Evolutionary conservation across 2,329 filamentous ascomycete genomes (phyloP).

Genomic region (Fusarium hainanense): DNA sequence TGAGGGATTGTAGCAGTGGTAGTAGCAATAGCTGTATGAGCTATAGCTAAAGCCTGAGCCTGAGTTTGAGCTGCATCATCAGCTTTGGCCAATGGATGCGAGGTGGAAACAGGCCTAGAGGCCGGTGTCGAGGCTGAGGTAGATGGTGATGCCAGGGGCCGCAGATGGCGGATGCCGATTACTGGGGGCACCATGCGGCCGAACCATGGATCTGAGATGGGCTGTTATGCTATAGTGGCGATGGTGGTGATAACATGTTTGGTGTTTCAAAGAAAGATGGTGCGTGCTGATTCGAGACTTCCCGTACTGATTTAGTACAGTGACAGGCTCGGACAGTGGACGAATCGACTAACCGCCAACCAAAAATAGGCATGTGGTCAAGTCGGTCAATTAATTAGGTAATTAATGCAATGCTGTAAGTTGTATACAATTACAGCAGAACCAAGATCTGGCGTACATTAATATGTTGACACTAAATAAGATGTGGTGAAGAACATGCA

Average conservation of each 20-base stretch:
- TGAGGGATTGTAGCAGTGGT: background rate
- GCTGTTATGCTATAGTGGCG: constrained; percentile 28
- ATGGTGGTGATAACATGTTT: constrained; percentile 18
- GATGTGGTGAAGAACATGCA: constrained; percentile 42
- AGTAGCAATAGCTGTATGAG: constrained; percentile 1
- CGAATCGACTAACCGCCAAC: constrained; percentile 17
- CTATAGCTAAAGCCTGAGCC: constrained; percentile 6
- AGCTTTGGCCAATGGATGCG: constrained; percentile 11
- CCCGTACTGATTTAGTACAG: constrained; percentile 13
- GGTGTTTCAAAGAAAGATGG: constrained; percentile 11
- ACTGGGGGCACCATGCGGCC: constrained; percentile 43
- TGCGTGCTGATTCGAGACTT: constrained; percentile 10
- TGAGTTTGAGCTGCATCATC: background rate
- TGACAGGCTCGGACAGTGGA: background rate
- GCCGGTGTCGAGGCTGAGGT: constrained; percentile 8
- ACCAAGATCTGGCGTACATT: constrained; percentile 16
- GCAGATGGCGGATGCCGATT: constrained; percentile 44
- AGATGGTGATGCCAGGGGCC: constrained; percentile 38
- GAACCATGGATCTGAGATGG: constrained; percentile 45
- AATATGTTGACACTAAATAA: constrained; percentile 18
- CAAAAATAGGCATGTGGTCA: background rate
- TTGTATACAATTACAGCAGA: constrained; percentile 3
- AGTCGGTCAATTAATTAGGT: background rate
- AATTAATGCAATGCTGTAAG: constrained; percentile 8
- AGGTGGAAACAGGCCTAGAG: constrained; percentile 25